phyloP scores from a whole-genome alignment of 2,329 filamentous ascomycete species.

The Macrophomina tecta region DNA sequence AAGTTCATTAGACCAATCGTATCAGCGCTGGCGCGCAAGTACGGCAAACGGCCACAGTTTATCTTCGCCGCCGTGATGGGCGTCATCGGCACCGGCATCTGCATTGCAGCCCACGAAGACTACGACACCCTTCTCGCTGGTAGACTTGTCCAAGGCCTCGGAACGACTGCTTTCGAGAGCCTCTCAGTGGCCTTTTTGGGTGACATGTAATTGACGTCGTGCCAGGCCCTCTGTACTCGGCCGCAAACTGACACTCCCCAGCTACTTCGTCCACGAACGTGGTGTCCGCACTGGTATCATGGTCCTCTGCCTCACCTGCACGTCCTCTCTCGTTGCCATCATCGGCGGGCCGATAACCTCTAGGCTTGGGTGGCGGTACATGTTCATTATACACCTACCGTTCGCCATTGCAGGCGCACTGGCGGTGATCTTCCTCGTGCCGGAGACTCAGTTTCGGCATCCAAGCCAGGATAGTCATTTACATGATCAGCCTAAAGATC shows the following conservation, averaged over 20 bases:
- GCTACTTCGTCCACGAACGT: conserved; percentile 42
- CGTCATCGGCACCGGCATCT: conserved; percentile 41
- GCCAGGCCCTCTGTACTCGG: too few species aligned
- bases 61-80: conserved; percentile 41
- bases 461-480: background rate
- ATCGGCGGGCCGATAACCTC: conserved; percentile 38
- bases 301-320: conserved; percentile 40
- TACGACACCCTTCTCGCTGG: conserved; percentile 43
- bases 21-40: conserved; percentile 44
- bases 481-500: background rate
- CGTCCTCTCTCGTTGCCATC: conserved; percentile 39
- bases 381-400: conserved; percentile 40
- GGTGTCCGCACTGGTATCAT: conserved; percentile 40
- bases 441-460: conserved; percentile 37
- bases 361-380: conserved; percentile 37
- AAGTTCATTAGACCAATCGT: conserved; percentile 34
- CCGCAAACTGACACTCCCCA: background rate
- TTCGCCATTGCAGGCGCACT: conserved; percentile 37
- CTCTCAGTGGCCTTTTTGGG: conserved; percentile 42
- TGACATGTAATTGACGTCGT: conserved; percentile 35
- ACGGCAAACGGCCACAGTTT: conserved; percentile 44
- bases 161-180: conserved; percentile 43
- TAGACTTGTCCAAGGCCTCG: conserved; percentile 41
- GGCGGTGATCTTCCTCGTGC: conserved; percentile 37
- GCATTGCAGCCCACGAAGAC: conserved; percentile 39